Percentiles rank a stretch among this genome's conserved stretches.
Conservation (phyloP, 1,284 basidiomycete genomes). For the Trichosporon sp. region DNA sequence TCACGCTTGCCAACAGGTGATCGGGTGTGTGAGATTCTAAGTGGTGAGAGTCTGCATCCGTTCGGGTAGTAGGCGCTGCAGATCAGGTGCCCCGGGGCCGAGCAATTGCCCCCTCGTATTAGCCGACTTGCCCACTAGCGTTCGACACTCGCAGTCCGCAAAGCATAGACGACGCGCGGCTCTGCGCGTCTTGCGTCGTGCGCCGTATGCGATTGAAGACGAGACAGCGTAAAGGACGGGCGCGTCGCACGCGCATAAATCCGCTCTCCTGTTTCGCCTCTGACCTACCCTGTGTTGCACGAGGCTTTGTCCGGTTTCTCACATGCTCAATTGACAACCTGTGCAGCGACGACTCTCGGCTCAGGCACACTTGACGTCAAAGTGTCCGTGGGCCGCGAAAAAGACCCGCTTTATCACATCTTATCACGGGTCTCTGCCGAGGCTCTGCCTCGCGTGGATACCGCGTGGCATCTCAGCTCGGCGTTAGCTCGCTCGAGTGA, state of each 20-base stretch:
- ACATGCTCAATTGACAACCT: background rate
- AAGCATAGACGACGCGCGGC: background rate
- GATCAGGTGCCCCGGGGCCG: too few species aligned
- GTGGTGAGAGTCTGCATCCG: background rate
- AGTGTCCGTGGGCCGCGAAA: background rate
- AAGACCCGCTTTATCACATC: background rate
- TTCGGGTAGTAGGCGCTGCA: background rate
- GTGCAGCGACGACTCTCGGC: background rate
- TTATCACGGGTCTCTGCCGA: background rate
- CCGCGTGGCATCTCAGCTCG: background rate
- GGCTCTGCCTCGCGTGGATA: background rate
- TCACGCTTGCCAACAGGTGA: too few species aligned
- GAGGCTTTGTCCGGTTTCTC: background rate
- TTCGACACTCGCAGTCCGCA: background rate
- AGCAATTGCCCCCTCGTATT: background rate
- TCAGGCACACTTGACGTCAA: background rate
- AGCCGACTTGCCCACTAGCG: background rate
- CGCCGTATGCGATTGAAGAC: background rate
- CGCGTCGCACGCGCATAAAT: background rate
- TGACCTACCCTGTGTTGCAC: too few species aligned
- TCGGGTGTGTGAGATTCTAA: too few species aligned
- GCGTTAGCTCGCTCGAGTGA: background rate
- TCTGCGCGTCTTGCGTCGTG: background rate
- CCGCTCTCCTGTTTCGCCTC: too few species aligned
- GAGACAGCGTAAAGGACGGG: background rate